Conservation (phyloP, 2,329 filamentous ascomycete genomes). For the Penicillium sp. region DNA sequence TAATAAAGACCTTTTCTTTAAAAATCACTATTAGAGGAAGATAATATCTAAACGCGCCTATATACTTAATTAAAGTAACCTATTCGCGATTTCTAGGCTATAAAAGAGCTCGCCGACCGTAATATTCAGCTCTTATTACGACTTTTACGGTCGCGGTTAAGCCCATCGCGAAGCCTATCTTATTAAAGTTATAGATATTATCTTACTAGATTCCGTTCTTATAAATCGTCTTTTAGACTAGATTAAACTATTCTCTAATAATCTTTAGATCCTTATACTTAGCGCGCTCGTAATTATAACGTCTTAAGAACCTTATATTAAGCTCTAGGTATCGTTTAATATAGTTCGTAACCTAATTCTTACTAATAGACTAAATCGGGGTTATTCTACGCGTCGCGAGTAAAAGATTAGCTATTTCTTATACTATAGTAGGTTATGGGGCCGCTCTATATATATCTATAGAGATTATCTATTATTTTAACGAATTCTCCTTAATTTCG, state of each 20-base stretch:
- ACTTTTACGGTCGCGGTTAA: neutral
- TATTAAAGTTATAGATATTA: conserved; percentile 11
- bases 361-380: neutral
- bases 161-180: conserved; percentile 6
- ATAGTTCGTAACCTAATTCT: neutral
- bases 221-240: neutral
- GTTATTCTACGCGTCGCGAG: neutral
- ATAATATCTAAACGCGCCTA: conserved; percentile 5
- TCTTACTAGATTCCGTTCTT: neutral
- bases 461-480: neutral
- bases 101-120: neutral
- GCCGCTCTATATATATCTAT: neutral
- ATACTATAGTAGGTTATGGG: neutral
- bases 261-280: neutral
- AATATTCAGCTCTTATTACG: neutral
- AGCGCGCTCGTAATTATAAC: neutral
- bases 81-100: conserved; percentile 16
- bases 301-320: neutral
- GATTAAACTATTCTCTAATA: conserved; percentile 1
- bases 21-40: conserved; percentile 15
- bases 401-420: conserved; percentile 1
- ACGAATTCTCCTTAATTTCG: neutral
- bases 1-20: conserved; percentile 9
- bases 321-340: neutral
- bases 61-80: conserved; percentile 15